phyloP scores from a whole-genome alignment of 208 protist species.

The Endotrypanum monterogeii region DNA sequence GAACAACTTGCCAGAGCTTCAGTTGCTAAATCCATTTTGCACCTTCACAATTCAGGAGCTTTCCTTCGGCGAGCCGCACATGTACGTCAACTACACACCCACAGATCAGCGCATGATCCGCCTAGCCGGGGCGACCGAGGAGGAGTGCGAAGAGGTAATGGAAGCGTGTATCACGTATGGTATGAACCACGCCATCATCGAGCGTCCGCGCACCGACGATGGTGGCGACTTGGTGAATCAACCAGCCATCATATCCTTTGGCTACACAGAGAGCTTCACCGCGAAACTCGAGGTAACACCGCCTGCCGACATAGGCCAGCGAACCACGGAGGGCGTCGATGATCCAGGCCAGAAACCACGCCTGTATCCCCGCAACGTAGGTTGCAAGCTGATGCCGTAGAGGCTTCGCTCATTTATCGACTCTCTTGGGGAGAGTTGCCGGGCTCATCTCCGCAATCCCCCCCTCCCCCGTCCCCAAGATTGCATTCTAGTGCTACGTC shows the following conservation, averaged over 20 bases:
- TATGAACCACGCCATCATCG: slow-evolving; percentile 88
- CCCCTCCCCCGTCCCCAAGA: no score
- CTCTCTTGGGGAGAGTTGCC: background rate
- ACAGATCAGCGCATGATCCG: slow-evolving; percentile 89
- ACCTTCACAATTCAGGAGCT: slow-evolving; percentile 91
- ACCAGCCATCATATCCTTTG: slow-evolving; percentile 87
- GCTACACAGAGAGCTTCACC: slow-evolving; percentile 87
- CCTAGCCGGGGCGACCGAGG: slow-evolving; percentile 85
- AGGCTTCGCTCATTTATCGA: background rate
- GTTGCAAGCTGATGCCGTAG: slow-evolving; percentile 89
- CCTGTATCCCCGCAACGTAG: slow-evolving; percentile 83
- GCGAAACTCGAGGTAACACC: slow-evolving; percentile 84
- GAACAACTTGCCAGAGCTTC: slow-evolving; percentile 89
- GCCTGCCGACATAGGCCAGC: slow-evolving; percentile 84
- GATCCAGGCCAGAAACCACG: slow-evolving; percentile 89
- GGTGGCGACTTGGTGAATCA: slow-evolving; percentile 89
- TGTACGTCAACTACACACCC: slow-evolving; percentile 91
- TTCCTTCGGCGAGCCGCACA: slow-evolving; percentile 90
- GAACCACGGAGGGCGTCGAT: slow-evolving; percentile 84
- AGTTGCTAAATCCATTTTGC: slow-evolving; percentile 90
- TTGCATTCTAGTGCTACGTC: background rate
- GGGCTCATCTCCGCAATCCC: background rate
- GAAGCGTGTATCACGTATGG: slow-evolving; percentile 89
- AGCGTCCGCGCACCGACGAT: slow-evolving; percentile 83
- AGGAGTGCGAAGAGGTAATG: slow-evolving; percentile 92